Percentiles rank a stretch among this genome's conserved stretches.
Evolutionary conservation across 2,329 filamentous ascomycete genomes (phyloP).

Genomic region (Nemania bipapillata): DNA sequence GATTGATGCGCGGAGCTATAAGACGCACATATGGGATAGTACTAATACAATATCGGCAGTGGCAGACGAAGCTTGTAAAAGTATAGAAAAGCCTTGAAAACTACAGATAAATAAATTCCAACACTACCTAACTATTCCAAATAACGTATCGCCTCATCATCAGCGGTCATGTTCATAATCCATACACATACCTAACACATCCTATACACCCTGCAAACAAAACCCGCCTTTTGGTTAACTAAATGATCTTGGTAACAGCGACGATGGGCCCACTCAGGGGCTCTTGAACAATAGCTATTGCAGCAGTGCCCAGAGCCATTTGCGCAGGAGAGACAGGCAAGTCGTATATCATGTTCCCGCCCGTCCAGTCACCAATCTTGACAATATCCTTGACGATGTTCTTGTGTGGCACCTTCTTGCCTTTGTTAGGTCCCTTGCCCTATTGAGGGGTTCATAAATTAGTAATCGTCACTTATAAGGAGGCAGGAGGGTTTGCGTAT

Average conservation of each 20-base stretch:
- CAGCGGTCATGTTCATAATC: background rate
- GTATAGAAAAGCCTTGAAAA: background rate
- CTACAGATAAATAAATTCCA: background rate
- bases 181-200: background rate
- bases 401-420: slow-evolving; percentile 51
- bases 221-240: background rate
- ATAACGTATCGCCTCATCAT: background rate
- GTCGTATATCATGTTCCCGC: slow-evolving; percentile 47
- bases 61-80: background rate
- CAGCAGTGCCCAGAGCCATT: slow-evolving; percentile 44
- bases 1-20: background rate
- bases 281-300: slow-evolving; percentile 48
- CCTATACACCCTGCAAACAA: background rate
- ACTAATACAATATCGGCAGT: background rate
- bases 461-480: background rate
- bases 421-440: slow-evolving; percentile 10
- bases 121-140: background rate
- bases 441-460: background rate
- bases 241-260: slow-evolving; percentile 41
- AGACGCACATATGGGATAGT: background rate
- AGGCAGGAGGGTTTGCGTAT: background rate
- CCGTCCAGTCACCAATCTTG: slow-evolving; percentile 53
- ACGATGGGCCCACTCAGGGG: slow-evolving; percentile 46
- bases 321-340: slow-evolving; percentile 43
- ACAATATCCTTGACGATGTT: slow-evolving; percentile 50